Conservation (phyloP, 169 alveolate species). For the Besnoitia besnoiti region DNA sequence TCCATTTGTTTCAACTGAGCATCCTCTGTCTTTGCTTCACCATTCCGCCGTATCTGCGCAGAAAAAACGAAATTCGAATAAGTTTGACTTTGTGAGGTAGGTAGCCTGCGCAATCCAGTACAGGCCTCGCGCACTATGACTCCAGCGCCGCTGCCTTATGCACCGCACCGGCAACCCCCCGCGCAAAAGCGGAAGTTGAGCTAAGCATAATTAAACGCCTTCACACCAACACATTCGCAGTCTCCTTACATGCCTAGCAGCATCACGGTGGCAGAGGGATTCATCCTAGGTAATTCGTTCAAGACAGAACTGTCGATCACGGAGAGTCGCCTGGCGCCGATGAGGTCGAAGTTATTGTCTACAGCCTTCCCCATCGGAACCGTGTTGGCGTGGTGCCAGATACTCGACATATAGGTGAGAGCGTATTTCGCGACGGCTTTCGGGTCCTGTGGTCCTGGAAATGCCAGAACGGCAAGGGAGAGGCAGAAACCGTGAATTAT, state of each 20-base stretch:
- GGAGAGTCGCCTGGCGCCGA: conserved; percentile 62
- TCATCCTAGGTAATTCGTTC: conserved; percentile 67
- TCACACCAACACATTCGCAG: not conserved
- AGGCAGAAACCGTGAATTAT: no score
- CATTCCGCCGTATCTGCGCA: not conserved
- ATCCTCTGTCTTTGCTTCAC: not conserved
- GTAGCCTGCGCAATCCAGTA: not conserved
- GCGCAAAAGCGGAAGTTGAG: no score
- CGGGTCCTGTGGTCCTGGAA: conserved; percentile 61
- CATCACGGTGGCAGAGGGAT: conserved; percentile 69
- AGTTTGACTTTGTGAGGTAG: not conserved
- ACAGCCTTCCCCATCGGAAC: conserved; percentile 73
- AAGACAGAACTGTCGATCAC: conserved; percentile 70
- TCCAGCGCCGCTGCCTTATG: no score
- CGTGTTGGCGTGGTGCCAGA: conserved; percentile 70
- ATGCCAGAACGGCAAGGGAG: not conserved
- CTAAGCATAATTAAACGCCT: no score
- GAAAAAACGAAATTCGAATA: not conserved
- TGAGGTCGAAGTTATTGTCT: conserved; percentile 64
- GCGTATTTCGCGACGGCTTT: conserved; percentile 68
- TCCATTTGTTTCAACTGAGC: not conserved
- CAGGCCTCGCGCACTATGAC: not conserved
- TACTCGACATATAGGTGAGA: conserved; percentile 69
- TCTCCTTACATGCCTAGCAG: conserved; percentile 64
- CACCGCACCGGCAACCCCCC: no score